Conservation (phyloP, 257 asterid species). For the Nicotiana noctiflora region DNA sequence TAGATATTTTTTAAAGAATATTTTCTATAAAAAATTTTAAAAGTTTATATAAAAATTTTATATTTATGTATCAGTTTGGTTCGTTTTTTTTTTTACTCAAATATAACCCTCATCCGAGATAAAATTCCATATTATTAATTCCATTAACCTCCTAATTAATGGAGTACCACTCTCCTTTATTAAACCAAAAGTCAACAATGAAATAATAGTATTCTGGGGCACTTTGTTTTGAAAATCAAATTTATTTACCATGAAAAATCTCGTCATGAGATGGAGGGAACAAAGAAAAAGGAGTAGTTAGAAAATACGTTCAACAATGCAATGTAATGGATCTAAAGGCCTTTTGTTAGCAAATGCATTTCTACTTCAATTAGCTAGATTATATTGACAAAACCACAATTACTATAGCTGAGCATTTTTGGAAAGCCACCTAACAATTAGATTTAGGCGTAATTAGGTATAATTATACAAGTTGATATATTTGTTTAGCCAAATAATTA, state of each 20-base stretch:
- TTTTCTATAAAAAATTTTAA: too few species aligned
- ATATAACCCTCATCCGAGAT: background rate
- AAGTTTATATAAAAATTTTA: too few species aligned
- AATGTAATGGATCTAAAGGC: background rate
- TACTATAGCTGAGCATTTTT: background rate
- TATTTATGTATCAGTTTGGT: too few species aligned
- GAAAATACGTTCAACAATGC: background rate
- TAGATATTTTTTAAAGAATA: too few species aligned
- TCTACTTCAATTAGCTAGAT: background rate
- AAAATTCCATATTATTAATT: background rate
- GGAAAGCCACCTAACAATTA: too few species aligned
- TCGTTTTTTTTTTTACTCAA: background rate
- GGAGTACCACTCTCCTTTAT: background rate
- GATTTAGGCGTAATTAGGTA: too few species aligned
- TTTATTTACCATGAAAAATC: background rate
- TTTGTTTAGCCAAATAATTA: too few species aligned
- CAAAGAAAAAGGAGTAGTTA: background rate
- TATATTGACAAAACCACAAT: background rate
- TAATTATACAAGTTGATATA: too few species aligned
- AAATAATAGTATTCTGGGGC: background rate
- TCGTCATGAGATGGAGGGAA: background rate
- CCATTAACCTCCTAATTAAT: background rate
- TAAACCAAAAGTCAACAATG: conserved; percentile 1
- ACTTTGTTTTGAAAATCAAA: background rate
- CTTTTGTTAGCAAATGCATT: background rate